Base-by-base conservation (phyloP, 768 basidiomycete genomes). In the Termitomyces bulborhizus region DNA sequence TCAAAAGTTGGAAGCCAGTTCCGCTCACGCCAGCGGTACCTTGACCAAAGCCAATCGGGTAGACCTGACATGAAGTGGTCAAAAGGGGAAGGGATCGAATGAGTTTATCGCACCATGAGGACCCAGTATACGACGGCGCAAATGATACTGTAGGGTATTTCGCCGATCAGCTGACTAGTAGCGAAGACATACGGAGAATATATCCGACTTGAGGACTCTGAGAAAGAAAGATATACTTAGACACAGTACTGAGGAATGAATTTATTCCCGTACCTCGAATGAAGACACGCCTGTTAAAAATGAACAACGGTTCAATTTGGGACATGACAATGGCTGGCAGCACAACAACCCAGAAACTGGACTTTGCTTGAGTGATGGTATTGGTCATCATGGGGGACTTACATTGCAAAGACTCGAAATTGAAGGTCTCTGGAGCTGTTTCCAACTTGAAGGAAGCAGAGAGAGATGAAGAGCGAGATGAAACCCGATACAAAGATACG, bases 161-260 rank as follows among this genome's bases (percentile, higher is more conserved):
- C 92, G 42, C 90, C 85, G 13, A 90, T 65, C 26, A 94, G 75
- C 65, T 94, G 93, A 2, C 85, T 83, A 34, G 90, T 78, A 31
- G 91, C 88, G 65, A 95, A 95, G 21, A 92, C 89, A 55, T 84
- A 85, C 0, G 90, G 85, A 0, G 86, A 88, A 69, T 94, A 94
- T 64, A 94, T 93, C 57, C 88, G 82, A 70, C 88, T 89, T 2
- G 86, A 88, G 0, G 88, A 78, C 71, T 93, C 91, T 76, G 63
- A 7, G 48, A 11, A 51, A 18, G 4, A 39, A 40, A 11, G 2
- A 50, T 40, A 13, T 44, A 34, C 9, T 36, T 32, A 27, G 32
- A 37, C 24, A 16, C 1, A n/a, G 37, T 24, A 48, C 32, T 27
- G 34, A 37, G 55, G 11, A 21, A 57, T 49, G 60, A 63, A 24